Percentiles rank a stretch among this genome's conserved stretches.
These are phyloP conservation scores for Boletellus ananiceps DNA, from an alignment of 768 basidiomycete species.

Conservation along the genomic window DNA sequence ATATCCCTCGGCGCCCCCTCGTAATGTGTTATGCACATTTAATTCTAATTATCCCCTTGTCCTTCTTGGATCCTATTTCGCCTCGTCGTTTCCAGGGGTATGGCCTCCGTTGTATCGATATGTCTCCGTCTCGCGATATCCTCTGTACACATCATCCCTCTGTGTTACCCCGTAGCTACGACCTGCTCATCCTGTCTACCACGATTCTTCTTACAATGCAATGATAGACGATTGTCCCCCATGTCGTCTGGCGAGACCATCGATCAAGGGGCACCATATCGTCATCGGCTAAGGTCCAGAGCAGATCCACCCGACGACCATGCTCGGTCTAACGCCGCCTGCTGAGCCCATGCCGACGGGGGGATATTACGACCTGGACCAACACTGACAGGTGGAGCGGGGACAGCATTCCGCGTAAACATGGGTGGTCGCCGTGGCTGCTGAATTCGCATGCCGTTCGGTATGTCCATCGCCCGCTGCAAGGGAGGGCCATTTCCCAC, in stretches of 20 bases:
- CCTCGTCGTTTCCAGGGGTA: conserved; percentile 8
- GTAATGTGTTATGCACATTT: conserved; percentile 33
- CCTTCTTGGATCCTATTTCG: not conserved
- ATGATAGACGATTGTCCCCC: conserved; percentile 14
- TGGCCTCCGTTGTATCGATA: conserved; percentile 26
- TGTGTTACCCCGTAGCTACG: not conserved
- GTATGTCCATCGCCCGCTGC: conserved; percentile 49
- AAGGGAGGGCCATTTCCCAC: conserved; percentile 28
- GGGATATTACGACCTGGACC: conserved; percentile 37
- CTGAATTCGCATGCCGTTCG: conserved; percentile 48
- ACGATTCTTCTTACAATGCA: conserved; percentile 1
- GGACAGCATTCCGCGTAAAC: conserved; percentile 39
- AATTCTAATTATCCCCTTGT: conserved; percentile 26
- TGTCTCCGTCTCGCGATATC: conserved; percentile 22
- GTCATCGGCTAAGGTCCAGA: conserved; percentile 38
- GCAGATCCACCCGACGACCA: conserved; percentile 40
- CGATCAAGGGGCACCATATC: not conserved
- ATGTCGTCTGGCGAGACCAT: not conserved
- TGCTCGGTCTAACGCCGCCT: conserved; percentile 38
- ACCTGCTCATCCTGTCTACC: no score
- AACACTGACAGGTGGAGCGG: conserved; percentile 32
- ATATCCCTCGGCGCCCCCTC: conserved; percentile 12
- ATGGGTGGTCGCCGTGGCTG: conserved; percentile 56
- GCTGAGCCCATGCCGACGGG: conserved; percentile 38
- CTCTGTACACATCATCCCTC: not conserved